A percentile compares a stretch with the other conserved stretches of the same genome.
Conservation (phyloP, 495 filamentous ascomycete species). For the Xylaria bambusicola region DNA sequence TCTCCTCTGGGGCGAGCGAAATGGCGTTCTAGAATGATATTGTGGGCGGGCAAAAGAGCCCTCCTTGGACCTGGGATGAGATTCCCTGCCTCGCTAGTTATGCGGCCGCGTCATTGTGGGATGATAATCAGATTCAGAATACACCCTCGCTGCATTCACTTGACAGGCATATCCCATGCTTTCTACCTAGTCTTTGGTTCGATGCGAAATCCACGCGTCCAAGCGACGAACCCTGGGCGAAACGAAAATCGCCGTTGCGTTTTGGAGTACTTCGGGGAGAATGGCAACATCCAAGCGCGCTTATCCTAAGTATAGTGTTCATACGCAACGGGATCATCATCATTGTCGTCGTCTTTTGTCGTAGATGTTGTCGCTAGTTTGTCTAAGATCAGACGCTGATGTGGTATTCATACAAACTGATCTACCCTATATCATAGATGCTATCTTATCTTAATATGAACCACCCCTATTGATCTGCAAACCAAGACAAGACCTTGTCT, state of each 20-base stretch:
- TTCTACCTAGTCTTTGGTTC: neutral
- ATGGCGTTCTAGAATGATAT: constrained; percentile 16
- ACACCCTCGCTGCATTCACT: constrained; percentile 7
- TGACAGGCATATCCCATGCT: constrained; percentile 3
- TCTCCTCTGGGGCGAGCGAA: neutral
- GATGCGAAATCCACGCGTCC: constrained; percentile 6
- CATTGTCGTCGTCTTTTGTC: too few relatives aligned
- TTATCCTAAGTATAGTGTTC: too few relatives aligned
- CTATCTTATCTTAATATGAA: too few relatives aligned
- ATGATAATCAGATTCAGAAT: constrained; percentile 17
- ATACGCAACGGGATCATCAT: too few relatives aligned
- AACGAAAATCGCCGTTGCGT: neutral
- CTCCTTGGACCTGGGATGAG: constrained; percentile 1
- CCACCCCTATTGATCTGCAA: constrained; percentile 10
- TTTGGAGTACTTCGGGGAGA: neutral
- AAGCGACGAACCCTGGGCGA: neutral
- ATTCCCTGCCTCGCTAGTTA: constrained; percentile 16
- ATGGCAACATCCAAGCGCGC: constrained; percentile 3
- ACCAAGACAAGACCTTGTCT: too few relatives aligned
- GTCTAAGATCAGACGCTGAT: too few relatives aligned
- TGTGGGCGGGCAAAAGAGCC: constrained; percentile 5
- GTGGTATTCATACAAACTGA: too few relatives aligned
- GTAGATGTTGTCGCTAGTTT: too few relatives aligned
- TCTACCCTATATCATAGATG: neutral
- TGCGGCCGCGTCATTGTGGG: constrained; percentile 18